Percentiles rank a stretch among this genome's conserved stretches.
Evolutionary conservation across 1,284 basidiomycete species (phyloP).

Genomic region (Malassezia dermatis): DNA sequence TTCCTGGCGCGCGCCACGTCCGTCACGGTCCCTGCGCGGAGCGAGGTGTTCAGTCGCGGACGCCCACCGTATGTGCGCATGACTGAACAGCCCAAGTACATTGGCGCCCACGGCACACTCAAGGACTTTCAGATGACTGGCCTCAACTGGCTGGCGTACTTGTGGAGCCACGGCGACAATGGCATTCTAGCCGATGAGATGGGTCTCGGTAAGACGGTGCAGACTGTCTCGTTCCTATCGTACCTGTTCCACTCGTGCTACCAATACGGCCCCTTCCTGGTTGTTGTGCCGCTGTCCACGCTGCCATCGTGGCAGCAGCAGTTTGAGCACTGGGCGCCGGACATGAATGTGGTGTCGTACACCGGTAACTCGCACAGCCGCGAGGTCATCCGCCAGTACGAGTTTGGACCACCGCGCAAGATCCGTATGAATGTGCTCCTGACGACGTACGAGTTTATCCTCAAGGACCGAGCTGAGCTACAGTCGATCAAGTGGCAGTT

Average conservation of each 20-base stretch:
- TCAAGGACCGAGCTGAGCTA: slow-evolving; percentile 85
- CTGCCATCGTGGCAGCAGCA: slow-evolving; percentile 98
- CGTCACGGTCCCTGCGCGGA: slow-evolving; percentile 76
- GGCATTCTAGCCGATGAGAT: slow-evolving; percentile 98
- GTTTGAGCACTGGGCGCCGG: slow-evolving; percentile 93
- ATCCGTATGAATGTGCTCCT: slow-evolving; percentile 87
- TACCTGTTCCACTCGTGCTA: slow-evolving; percentile 89
- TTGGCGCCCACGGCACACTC: slow-evolving; percentile 60
- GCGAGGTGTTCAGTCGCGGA: slow-evolving; percentile 60
- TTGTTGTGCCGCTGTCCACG: slow-evolving; percentile 94
- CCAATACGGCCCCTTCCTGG: slow-evolving; percentile 86
- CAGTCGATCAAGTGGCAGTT: slow-evolving; percentile 93
- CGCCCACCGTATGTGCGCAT: slow-evolving; percentile 79
- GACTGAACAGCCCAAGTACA: slow-evolving; percentile 78
- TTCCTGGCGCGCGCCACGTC: slow-evolving; percentile 70
- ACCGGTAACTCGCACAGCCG: slow-evolving; percentile 84
- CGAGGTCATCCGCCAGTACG: slow-evolving; percentile 68
- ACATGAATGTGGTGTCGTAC: slow-evolving; percentile 73
- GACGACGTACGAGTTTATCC: slow-evolving; percentile 98
- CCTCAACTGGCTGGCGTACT: slow-evolving; percentile 92
- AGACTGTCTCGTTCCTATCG: slow-evolving; percentile 92
- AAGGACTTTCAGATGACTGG: slow-evolving; percentile 99
- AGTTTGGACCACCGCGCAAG: slow-evolving; percentile 69
- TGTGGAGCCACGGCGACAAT: slow-evolving; percentile 89
- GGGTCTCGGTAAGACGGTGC: slow-evolving; percentile 93